phyloP scores from a whole-genome alignment of 2,329 filamentous ascomycete genomes.

The Fusarium robinianum region DNA sequence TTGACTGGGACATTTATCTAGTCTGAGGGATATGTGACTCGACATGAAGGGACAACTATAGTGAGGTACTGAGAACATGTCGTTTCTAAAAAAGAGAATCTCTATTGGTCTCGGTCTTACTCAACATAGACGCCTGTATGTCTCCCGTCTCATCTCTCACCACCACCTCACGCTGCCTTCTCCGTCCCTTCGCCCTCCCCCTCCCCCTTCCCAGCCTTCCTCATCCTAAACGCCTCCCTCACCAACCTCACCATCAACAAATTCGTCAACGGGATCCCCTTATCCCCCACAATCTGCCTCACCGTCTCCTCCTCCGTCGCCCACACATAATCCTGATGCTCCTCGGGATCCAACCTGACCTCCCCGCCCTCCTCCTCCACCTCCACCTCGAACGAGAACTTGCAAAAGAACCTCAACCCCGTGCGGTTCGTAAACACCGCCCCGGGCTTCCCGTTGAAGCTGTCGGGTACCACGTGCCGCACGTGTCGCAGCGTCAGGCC shows the following conservation, averaged over 20 bases:
- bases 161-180: no score
- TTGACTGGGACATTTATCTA: no score
- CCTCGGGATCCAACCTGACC: conserved; percentile 46
- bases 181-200: background rate
- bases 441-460: conserved; percentile 25
- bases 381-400: conserved; percentile 45
- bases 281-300: conserved; percentile 34
- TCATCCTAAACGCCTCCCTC: conserved; percentile 39
- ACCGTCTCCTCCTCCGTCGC: conserved; percentile 45
- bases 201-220: conserved; percentile 18
- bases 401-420: conserved; percentile 38
- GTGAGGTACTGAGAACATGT: no score
- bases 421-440: conserved; percentile 43
- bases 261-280: conserved; percentile 40
- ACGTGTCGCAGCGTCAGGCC: conserved; percentile 44
- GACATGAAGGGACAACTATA: no score
- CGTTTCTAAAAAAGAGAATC: no score
- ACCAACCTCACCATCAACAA: conserved; percentile 35
- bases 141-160: no score
- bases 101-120: no score
- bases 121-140: no score
- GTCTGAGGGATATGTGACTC: no score
- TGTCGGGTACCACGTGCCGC: conserved; percentile 37
- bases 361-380: conserved; percentile 32
- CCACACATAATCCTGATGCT: conserved; percentile 49